Evolutionary conservation across 805 yeast species (phyloP), one percentile per base, ranked within the genome.

Genomic region (Kazachstania kunashirensis): DNA sequence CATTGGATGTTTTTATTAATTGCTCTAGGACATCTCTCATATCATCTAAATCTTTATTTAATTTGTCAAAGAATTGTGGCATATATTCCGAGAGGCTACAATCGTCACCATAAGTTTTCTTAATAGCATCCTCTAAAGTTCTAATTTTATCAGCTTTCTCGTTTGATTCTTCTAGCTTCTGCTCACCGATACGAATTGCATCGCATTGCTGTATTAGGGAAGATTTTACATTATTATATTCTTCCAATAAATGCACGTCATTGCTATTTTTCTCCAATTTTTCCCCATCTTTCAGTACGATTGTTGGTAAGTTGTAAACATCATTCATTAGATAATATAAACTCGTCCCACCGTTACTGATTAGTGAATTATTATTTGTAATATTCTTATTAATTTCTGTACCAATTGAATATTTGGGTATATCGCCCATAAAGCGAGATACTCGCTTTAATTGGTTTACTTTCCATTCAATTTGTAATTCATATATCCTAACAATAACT

Each of bases 351-450:
- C 31, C 33, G 9, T 26, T 31, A n/a, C 31, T 33, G 13, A 32
- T 36, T 9, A 38, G 29, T 11, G 24, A 34, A 21, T 23, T 28
- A n/a, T 36, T 27, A 6, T 28, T 37, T 20, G 14, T 20, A 6
- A 29, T 11, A 12, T 16, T 31, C 24, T 21, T 29, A 29, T 41
- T 34, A 12, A 52, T 24, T 30, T 49, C 48, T 4, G 42, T 41
- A 9, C 57, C 57, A 9, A 53, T 38, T 8, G 44, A 28, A 29
- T 50, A 44, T 14, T 43, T 44, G 2, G 54, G 59, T 24, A 53
- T 36, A 31, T 52, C 59, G n/a, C 55, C 53, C 8, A 52, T 42
- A n/a, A 40, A 14, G 29, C 48, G 49, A 24, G 39, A 41, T 2
- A 53, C 42, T 8, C 41, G 37, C 17, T 40, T 29, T n/a, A 51